Evolutionary conservation across 2,329 filamentous ascomycete genomes (phyloP).

Genomic region (Epichloe baconii): DNA sequence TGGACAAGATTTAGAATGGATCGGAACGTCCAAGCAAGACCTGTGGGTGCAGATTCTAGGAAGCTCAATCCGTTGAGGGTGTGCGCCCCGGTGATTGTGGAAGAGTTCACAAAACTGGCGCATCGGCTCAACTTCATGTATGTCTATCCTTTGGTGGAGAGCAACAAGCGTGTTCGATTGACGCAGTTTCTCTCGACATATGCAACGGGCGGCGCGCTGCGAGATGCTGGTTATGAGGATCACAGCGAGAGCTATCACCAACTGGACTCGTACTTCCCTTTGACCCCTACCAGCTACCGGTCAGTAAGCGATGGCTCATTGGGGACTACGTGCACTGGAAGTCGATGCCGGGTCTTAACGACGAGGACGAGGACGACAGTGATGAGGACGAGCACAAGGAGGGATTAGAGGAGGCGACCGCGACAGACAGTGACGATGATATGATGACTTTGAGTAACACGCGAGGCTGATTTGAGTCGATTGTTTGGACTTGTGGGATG

Average conservation of each 20-base stretch:
- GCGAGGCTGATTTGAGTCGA: background rate
- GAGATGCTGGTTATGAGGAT: slow-evolving; percentile 31
- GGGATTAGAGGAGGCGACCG: slow-evolving; percentile 35
- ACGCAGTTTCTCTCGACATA: slow-evolving; percentile 53
- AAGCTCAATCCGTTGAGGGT: slow-evolving; percentile 92
- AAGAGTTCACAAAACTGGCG: slow-evolving; percentile 80
- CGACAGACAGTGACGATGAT: slow-evolving; percentile 34
- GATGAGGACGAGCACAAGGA: slow-evolving; percentile 35
- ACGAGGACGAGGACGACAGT: slow-evolving; percentile 41
- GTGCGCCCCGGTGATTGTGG: slow-evolving; percentile 79
- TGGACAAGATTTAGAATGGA: slow-evolving; percentile 66
- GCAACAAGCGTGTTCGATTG: slow-evolving; percentile 80
- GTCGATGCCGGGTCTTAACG: slow-evolving; percentile 56
- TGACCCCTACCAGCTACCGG: slow-evolving; percentile 83
- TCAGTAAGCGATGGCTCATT: slow-evolving; percentile 79
- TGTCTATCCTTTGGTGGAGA: slow-evolving; percentile 75
- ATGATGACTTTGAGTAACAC: slow-evolving; percentile 21
- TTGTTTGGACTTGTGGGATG: slow-evolving; percentile 4
- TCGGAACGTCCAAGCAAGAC: slow-evolving; percentile 57
- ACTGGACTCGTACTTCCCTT: slow-evolving; percentile 92
- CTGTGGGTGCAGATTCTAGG: slow-evolving; percentile 71
- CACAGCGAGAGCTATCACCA: slow-evolving; percentile 70
- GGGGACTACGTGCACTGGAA: slow-evolving; percentile 74
- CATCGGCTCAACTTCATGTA: slow-evolving; percentile 81
- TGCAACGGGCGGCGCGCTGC: slow-evolving; percentile 39